Evolutionary conservation across 2,329 filamentous ascomycete species (phyloP).

Genomic region (Ophiostoma sp.): DNA sequence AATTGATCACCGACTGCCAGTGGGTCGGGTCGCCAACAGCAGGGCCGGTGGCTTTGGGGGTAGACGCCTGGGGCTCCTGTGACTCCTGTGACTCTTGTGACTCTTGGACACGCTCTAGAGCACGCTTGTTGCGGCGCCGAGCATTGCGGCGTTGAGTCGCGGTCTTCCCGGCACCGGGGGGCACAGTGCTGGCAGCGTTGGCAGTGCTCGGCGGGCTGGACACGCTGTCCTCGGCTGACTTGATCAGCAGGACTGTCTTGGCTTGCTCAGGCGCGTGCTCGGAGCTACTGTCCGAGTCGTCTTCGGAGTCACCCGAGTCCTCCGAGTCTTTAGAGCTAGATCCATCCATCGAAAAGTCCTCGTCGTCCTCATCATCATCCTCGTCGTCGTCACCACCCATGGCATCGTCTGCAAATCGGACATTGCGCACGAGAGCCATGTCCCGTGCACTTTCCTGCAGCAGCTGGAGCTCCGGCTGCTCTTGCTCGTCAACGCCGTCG

Average conservation of each 20-base stretch:
- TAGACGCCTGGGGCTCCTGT: not conserved
- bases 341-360: not conserved
- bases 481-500: not conserved
- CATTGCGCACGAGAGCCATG: not conserved
- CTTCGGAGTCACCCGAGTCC: not conserved
- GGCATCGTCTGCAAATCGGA: not conserved
- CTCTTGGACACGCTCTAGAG: not conserved
- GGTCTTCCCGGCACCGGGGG: not conserved
- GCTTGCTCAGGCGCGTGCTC: not conserved
- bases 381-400: not conserved
- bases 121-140: conserved; percentile 7
- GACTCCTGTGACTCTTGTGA: not conserved
- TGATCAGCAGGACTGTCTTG: not conserved
- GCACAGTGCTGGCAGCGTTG: not conserved
- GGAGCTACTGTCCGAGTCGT: not conserved
- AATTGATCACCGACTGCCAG: conserved; percentile 69
- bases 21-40: conserved; percentile 38
- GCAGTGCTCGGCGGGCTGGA: not conserved
- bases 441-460: conserved; percentile 33
- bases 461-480: conserved; percentile 37
- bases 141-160: conserved; percentile 9
- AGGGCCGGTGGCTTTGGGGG: not conserved
- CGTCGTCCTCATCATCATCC: not conserved
- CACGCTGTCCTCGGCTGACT: not conserved
- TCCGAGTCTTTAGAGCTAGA: not conserved